Percentiles rank a stretch among this genome's conserved stretches.
Conservation (phyloP, 1,284 basidiomycete genomes). For the Ustilago vetiveriae region DNA sequence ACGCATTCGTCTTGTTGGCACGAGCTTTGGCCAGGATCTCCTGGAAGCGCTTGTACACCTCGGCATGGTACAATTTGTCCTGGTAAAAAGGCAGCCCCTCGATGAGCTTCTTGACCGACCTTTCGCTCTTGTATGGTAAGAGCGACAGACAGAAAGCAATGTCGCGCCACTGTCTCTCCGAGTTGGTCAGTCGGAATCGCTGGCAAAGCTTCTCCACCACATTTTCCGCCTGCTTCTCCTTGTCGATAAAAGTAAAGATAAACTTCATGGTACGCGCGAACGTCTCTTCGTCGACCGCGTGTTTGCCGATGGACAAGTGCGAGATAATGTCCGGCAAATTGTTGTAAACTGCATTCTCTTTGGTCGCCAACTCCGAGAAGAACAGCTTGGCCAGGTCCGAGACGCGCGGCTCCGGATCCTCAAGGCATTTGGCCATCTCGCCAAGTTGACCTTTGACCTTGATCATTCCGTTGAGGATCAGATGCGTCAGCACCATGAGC, state of each 20-base stretch:
- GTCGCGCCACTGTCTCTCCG: slow-evolving; percentile 94
- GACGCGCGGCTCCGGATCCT: slow-evolving; percentile 88
- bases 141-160: slow-evolving; percentile 94
- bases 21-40: slow-evolving; percentile 81
- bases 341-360: slow-evolving; percentile 99
- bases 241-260: slow-evolving; percentile 97
- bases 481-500: slow-evolving; percentile 95
- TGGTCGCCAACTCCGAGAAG: slow-evolving; percentile 92
- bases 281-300: slow-evolving; percentile 88
- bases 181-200: slow-evolving; percentile 82
- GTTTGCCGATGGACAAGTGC: slow-evolving; percentile 89
- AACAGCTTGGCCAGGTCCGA: slow-evolving; percentile 94
- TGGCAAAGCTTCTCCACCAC: slow-evolving; percentile 67
- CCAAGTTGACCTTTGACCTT: slow-evolving; percentile 99
- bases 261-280: slow-evolving; percentile 94
- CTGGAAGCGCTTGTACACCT: slow-evolving; percentile 82
- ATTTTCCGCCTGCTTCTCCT: slow-evolving; percentile 70
- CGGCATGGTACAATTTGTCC: slow-evolving; percentile 90
- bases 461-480: slow-evolving; percentile 98
- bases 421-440: slow-evolving; percentile 98
- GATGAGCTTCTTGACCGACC: slow-evolving; percentile 93
- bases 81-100: slow-evolving; percentile 78
- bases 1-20: slow-evolving; percentile 37
- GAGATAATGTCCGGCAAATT: slow-evolving; percentile 77
- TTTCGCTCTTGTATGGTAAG: slow-evolving; percentile 94